Conservation (phyloP, 768 basidiomycete genomes). For the Hydnomerulius pinastri region DNA sequence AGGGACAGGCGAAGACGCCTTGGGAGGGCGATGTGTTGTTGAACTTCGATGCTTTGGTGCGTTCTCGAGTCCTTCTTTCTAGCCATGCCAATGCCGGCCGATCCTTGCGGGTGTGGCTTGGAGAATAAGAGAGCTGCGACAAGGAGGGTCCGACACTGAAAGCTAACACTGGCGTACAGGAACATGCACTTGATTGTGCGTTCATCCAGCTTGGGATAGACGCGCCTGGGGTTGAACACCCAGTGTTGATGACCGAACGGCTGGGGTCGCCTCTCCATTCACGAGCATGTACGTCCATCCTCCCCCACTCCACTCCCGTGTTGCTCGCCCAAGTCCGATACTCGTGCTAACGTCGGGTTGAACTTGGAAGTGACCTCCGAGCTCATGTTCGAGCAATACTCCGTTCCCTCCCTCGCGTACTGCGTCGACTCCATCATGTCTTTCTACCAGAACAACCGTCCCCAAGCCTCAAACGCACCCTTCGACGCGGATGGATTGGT, state of each 20-base stretch:
- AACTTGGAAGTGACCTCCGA: constrained; percentile 80
- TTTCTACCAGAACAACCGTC: constrained; percentile 77
- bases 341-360: too few relatives aligned
- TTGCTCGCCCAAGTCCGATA: not conserved
- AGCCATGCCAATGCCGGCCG: too few relatives aligned
- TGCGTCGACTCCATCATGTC: constrained; percentile 92
- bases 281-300: constrained; percentile 63
- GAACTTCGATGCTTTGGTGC: constrained; percentile 91
- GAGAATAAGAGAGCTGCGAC: too few relatives aligned
- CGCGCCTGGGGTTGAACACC: constrained; percentile 74
- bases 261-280: constrained; percentile 88
- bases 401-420: constrained; percentile 82
- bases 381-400: constrained; percentile 92
- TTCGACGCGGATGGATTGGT: constrained; percentile 76
- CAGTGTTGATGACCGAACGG: constrained; percentile 92
- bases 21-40: constrained; percentile 95
- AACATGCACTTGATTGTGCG: constrained; percentile 91
- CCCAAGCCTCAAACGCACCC: constrained; percentile 29
- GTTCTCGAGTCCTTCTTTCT: too few relatives aligned
- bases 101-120: too few relatives aligned
- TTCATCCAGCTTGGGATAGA: constrained; percentile 88
- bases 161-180: constrained; percentile 55
- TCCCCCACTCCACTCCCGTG: not conserved
- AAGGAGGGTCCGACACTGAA: too few relatives aligned
- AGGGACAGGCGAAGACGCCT: constrained; percentile 74